Percentiles rank a stretch among this genome's conserved stretches.
phyloP scores from a whole-genome alignment of 495 filamentous ascomycete species.

The Aspergillus hancockii region DNA sequence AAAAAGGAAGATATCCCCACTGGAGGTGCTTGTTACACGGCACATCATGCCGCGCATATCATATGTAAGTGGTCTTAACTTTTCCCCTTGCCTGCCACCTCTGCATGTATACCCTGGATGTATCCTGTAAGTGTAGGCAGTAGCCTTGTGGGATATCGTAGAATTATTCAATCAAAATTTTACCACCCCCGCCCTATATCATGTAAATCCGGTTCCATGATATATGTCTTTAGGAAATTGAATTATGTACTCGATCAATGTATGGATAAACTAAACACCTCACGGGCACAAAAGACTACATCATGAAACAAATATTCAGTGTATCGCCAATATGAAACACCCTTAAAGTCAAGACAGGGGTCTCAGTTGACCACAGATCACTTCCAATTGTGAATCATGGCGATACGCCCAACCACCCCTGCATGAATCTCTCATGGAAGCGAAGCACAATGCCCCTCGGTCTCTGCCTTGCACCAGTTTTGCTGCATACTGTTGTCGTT shows the following conservation, averaged over 20 bases:
- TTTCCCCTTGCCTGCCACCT: not conserved
- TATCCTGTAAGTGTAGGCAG: not conserved
- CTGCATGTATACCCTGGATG: not conserved
- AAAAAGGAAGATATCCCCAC: not conserved
- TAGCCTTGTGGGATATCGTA: not conserved
- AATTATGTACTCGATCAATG: not conserved
- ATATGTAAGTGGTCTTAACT: constrained; percentile 1
- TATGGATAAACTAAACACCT: not conserved
- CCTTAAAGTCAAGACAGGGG: not conserved
- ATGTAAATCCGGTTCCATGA: not conserved
- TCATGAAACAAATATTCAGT: not conserved
- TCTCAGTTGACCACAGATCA: not conserved
- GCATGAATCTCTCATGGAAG: not conserved
- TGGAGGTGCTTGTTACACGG: not conserved
- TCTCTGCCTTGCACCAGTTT: not conserved
- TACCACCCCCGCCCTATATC: not conserved
- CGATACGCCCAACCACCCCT: constrained; percentile 5
- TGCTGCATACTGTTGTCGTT: not conserved
- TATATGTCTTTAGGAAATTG: not conserved
- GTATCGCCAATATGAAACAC: constrained; percentile 1
- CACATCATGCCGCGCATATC: not conserved
- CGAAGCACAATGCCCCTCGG: not conserved
- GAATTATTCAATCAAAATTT: constrained; percentile 2
- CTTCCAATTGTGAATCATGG: not conserved
- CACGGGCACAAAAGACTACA: not conserved